Percentiles rank a stretch among this genome's conserved stretches.
phyloP scores from a whole-genome alignment of 139 green algal genomes.

The Mesotaenium endlicherianum region DNA sequence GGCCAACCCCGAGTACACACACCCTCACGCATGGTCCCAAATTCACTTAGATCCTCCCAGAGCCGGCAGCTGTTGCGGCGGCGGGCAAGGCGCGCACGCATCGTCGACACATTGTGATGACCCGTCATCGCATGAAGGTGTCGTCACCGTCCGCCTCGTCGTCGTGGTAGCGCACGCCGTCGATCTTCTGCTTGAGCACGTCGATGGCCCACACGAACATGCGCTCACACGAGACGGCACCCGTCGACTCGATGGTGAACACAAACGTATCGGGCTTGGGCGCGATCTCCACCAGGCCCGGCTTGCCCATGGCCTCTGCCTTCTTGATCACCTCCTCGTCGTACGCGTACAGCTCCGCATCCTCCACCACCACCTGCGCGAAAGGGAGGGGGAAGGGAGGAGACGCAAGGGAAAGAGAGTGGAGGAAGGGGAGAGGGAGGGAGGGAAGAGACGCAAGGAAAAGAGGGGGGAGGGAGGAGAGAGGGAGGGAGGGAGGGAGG shows the following conservation, averaged over 20 bases:
- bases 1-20: too few relatives aligned
- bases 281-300: conserved; percentile 73
- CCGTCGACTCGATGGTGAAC: conserved; percentile 87
- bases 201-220: conserved; percentile 73
- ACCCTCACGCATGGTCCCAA: too few relatives aligned
- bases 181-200: conserved; percentile 70
- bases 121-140: too few relatives aligned
- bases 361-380: conserved; percentile 21
- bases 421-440: background rate
- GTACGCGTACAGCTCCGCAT: conserved; percentile 77
- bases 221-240: conserved; percentile 63
- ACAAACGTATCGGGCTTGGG: conserved; percentile 80
- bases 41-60: too few relatives aligned
- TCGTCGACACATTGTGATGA: too few relatives aligned
- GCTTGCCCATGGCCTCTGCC: conserved; percentile 78
- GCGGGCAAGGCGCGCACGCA: too few relatives aligned
- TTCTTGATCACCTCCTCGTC: conserved; percentile 81
- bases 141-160: conserved; percentile 26
- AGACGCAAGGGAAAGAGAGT: background rate
- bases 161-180: conserved; percentile 8
- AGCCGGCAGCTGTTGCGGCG: too few relatives aligned
- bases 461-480: background rate
- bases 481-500: background rate
- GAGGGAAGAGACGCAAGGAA: background rate
- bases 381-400: background rate